Evolutionary conservation across 1,139 yeast genomes (phyloP).

Genomic region (Debaryomyces sp.): DNA sequence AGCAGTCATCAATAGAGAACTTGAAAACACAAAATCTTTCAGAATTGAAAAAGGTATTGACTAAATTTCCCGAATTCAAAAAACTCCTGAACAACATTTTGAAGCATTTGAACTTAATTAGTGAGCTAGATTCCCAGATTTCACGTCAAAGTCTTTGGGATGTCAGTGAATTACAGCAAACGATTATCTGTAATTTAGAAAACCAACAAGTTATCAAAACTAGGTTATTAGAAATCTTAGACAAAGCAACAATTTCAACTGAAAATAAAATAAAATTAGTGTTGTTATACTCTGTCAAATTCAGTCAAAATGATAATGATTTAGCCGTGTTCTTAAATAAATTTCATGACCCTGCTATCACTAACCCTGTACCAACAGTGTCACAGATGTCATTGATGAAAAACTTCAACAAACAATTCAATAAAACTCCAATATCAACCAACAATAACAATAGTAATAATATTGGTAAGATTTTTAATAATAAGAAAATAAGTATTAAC

Average conservation of each 20-base stretch:
- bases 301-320: conserved; percentile 33
- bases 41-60: conserved; percentile 88
- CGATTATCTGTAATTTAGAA: conserved; percentile 65
- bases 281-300: conserved; percentile 71
- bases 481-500: conserved; percentile 28
- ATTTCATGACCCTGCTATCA: conserved; percentile 30
- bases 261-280: conserved; percentile 52
- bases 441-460: conserved; percentile 20
- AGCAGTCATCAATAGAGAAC: conserved; percentile 60
- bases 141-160: conserved; percentile 70
- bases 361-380: conserved; percentile 34
- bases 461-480: conserved; percentile 29
- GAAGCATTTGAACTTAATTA: conserved; percentile 87
- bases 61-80: conserved; percentile 91
- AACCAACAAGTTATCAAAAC: conserved; percentile 31
- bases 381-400: conserved; percentile 37
- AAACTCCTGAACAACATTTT: conserved; percentile 85
- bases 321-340: conserved; percentile 27
- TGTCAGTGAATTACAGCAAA: conserved; percentile 88
- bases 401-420: conserved; percentile 31
- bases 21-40: conserved; percentile 69
- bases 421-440: conserved; percentile 12
- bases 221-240: conserved; percentile 29
- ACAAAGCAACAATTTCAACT: conserved; percentile 28
- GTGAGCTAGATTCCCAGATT: conserved; percentile 78